phyloP scores from a whole-genome alignment of 2,329 filamentous ascomycete species.

The Ophiostoma perfectum region DNA sequence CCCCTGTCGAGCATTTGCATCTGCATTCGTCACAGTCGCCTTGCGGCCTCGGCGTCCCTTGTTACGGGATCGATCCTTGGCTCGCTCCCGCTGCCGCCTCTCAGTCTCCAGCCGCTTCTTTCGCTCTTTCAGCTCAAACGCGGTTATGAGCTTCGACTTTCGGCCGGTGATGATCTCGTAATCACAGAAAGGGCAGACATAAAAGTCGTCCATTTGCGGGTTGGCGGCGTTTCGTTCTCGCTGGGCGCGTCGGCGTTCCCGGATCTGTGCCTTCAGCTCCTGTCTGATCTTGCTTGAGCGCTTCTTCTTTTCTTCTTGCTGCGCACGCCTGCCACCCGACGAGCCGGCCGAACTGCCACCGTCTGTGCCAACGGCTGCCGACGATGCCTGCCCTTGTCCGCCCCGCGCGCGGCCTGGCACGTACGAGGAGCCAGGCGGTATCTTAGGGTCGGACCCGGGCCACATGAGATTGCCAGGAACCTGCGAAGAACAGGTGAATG shows the following conservation, averaged over 20 bases:
- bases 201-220: slow-evolving; percentile 70
- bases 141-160: slow-evolving; percentile 74
- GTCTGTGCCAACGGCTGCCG: not conserved
- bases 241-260: slow-evolving; percentile 70
- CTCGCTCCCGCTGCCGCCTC: slow-evolving; percentile 67
- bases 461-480: slow-evolving; percentile 77
- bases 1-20: slow-evolving; percentile 7
- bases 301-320: slow-evolving; percentile 46
- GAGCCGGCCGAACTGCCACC: slow-evolving; percentile 7
- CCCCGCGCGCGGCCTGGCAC: not conserved
- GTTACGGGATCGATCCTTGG: slow-evolving; percentile 78
- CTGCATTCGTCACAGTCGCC: slow-evolving; percentile 49
- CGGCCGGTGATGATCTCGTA: slow-evolving; percentile 94
- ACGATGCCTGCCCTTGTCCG: not conserved
- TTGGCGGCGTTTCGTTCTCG: slow-evolving; percentile 71
- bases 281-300: slow-evolving; percentile 62
- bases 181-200: slow-evolving; percentile 98
- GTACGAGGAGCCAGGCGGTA: slow-evolving; percentile 12
- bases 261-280: slow-evolving; percentile 51
- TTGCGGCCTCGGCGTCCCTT: slow-evolving; percentile 90
- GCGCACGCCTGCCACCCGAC: not conserved
- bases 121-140: slow-evolving; percentile 92
- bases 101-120: slow-evolving; percentile 75
- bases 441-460: slow-evolving; percentile 31
- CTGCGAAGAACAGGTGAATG: slow-evolving; percentile 90